Evolutionary conservation across 2,329 filamentous ascomycete genomes (phyloP).

Genomic region (Xylaria hypoxylon): DNA sequence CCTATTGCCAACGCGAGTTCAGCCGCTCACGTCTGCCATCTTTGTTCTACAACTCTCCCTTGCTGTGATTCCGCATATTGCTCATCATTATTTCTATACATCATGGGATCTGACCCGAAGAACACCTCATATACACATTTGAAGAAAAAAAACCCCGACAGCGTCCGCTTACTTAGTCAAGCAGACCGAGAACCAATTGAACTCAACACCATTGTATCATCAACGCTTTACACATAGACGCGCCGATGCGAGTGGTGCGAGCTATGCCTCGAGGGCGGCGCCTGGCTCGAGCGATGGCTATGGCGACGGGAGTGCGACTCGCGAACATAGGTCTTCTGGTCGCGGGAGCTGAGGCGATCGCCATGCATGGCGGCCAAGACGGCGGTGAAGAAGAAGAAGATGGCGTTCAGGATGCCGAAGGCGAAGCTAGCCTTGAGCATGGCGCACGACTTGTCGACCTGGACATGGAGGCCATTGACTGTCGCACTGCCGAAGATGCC

Average conservation of each 20-base stretch:
- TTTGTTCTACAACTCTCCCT: background rate
- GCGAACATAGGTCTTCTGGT: slow-evolving; percentile 54
- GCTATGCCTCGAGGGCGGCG: slow-evolving; percentile 56
- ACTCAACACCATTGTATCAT: background rate
- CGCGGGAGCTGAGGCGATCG: slow-evolving; percentile 55
- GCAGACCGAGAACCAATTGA: too few species aligned
- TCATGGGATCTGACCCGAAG: slow-evolving; percentile 22
- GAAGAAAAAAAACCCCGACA: background rate
- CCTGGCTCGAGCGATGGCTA: slow-evolving; percentile 57
- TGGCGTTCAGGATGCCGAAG: slow-evolving; percentile 86
- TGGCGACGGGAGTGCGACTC: slow-evolving; percentile 63
- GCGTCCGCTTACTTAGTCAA: background rate
- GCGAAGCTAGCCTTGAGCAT: slow-evolving; percentile 95
- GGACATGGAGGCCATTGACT: slow-evolving; percentile 63
- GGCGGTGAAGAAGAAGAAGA: slow-evolving; percentile 83
- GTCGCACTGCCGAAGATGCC: slow-evolving; percentile 69
- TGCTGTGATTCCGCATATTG: background rate
- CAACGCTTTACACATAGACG: slow-evolving; percentile 59
- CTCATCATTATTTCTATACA: slow-evolving; percentile 23
- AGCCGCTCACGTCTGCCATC: background rate
- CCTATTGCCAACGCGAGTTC: background rate
- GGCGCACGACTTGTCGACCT: slow-evolving; percentile 80
- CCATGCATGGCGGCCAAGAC: slow-evolving; percentile 74
- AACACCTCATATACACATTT: slow-evolving; percentile 32
- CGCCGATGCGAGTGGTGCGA: slow-evolving; percentile 62